Evolutionary conservation across 75 land plant genomes (phyloP).

Genomic region (Ceratopteris richardii): DNA sequence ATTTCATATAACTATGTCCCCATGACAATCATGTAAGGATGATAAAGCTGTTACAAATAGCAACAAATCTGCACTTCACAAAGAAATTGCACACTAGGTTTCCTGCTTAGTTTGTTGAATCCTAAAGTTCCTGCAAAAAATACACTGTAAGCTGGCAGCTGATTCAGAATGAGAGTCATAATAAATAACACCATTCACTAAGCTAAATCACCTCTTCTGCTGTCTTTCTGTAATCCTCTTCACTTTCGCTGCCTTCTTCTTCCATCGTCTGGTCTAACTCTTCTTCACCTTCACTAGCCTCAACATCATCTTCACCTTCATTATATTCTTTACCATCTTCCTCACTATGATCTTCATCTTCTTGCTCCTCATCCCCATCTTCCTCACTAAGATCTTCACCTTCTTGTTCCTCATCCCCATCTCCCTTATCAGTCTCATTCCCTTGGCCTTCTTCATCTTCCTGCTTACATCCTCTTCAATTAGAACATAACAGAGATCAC

Average conservation of each 20-base stretch:
- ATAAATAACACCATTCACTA: too few species aligned
- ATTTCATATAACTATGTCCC: too few species aligned
- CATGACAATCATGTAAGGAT: too few species aligned
- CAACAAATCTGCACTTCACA: too few species aligned
- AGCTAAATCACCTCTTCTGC: too few species aligned
- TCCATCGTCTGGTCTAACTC: constrained; percentile 37
- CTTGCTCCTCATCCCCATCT: constrained; percentile 35
- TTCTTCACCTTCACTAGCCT: constrained; percentile 15
- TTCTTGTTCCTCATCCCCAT: constrained; percentile 21
- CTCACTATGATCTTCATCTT: constrained; percentile 9
- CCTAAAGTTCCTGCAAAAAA: too few species aligned
- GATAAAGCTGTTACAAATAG: too few species aligned
- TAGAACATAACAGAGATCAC: background rate
- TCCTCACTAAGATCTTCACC: constrained; percentile 15
- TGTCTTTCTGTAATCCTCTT: too few species aligned
- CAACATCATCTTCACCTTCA: constrained; percentile 4
- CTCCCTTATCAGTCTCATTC: constrained; percentile 3
- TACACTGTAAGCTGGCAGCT: too few species aligned
- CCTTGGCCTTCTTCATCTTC: constrained; percentile 59
- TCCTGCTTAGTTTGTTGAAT: too few species aligned
- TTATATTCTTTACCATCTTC: background rate
- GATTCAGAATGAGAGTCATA: too few species aligned
- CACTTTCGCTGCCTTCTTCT: constrained; percentile 1
- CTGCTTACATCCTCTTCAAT: background rate
- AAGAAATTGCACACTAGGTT: too few species aligned